Percentiles rank a stretch among this genome's conserved stretches.
Conservation (phyloP, 2,329 filamentous ascomycete genomes). For the Huntiella decipiens region DNA sequence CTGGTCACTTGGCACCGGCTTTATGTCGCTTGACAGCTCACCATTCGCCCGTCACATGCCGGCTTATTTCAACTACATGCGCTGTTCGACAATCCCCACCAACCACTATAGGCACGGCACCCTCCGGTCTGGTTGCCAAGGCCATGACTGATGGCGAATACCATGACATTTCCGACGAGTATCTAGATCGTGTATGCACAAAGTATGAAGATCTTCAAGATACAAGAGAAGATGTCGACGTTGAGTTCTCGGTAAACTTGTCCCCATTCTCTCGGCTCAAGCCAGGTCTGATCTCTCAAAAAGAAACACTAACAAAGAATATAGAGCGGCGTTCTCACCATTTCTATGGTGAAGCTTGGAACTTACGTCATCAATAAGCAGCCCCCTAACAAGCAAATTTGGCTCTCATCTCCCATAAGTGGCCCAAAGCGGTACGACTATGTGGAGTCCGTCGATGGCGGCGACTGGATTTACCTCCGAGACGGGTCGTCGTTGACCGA, state of each 20-base stretch:
- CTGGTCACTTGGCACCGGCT: too few species aligned
- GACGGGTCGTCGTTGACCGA: conserved; percentile 61
- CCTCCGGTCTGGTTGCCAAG: neutral
- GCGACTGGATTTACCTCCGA: conserved; percentile 73
- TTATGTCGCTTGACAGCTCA: too few species aligned
- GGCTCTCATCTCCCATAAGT: conserved; percentile 78
- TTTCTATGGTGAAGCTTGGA: conserved; percentile 49
- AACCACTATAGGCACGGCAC: neutral
- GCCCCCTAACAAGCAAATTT: conserved; percentile 92
- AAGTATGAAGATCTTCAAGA: conserved; percentile 61
- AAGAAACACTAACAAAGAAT: conserved; percentile 6
- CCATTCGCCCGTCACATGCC: too few species aligned
- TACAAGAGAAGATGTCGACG: conserved; percentile 54
- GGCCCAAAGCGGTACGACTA: conserved; percentile 93
- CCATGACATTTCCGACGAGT: conserved; percentile 57
- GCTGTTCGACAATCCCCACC: too few species aligned
- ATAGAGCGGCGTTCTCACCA: conserved; percentile 70
- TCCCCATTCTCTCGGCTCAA: neutral
- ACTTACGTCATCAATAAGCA: conserved; percentile 97
- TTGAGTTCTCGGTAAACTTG: conserved; percentile 63
- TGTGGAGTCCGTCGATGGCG: conserved; percentile 57
- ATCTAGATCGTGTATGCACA: conserved; percentile 38
- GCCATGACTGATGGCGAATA: conserved; percentile 40
- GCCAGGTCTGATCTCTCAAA: too few species aligned
- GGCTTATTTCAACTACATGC: too few species aligned